These are phyloP conservation scores for Akanthomyces uredinophilus DNA, from an alignment of 2,329 filamentous ascomycete species.

Conservation along the genomic window DNA sequence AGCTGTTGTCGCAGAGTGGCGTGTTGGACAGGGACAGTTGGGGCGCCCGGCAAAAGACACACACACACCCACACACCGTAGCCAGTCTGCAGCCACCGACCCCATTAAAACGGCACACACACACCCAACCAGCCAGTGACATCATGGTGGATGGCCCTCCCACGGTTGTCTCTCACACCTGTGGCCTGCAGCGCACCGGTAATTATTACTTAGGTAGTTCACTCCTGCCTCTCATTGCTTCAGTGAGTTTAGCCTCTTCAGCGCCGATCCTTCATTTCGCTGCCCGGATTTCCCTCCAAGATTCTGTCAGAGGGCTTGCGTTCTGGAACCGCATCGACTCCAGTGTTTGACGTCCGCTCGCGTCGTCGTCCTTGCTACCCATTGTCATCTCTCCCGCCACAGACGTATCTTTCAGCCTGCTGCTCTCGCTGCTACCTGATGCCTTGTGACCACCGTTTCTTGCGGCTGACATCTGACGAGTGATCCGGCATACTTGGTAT, in stretches of 20 bases:
- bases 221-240: neutral
- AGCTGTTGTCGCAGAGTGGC: neutral
- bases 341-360: neutral
- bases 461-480: neutral
- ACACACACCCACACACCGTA: too few species aligned
- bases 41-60: neutral
- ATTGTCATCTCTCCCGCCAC: neutral
- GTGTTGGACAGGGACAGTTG: neutral
- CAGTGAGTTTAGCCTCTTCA: neutral
- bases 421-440: neutral
- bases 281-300: neutral
- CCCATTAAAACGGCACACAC: neutral
- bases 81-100: neutral
- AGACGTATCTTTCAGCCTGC: neutral
- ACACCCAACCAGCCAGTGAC: neutral
- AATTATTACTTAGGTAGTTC: too few species aligned
- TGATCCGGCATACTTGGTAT: neutral
- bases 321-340: neutral
- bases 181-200: too few species aligned
- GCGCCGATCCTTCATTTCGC: constrained; percentile 4
- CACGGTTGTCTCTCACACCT: too few species aligned
- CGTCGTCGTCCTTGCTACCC: neutral
- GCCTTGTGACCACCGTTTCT: neutral
- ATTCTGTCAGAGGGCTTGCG: neutral
- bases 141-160: neutral